Evolutionary conservation across 306 rosid species (phyloP), one percentile per base, ranked within the genome.

Genomic region (Vicia sativa): DNA sequence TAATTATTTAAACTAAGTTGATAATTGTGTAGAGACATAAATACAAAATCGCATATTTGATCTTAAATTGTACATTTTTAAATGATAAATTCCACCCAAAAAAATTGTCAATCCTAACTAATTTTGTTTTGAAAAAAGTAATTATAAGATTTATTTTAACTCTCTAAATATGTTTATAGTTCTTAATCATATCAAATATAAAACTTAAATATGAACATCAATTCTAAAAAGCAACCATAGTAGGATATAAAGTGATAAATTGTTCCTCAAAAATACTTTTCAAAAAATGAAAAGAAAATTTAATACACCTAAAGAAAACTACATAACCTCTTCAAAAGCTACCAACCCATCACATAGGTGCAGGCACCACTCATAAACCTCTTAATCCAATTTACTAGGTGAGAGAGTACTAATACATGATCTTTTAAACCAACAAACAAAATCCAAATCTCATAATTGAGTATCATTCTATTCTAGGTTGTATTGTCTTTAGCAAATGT

Each of bases 401-500:
- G 26, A 49, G 1, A 23, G 18, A n/a, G n/a, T n/a, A n/a, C n/a
- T n/a, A n/a, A n/a, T 13, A 15, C 0, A 39, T 9, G 13, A 21
- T 11, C 13, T 3, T 49, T 49, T 18, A 8, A 3, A 19, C 28
- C 26, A 18, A 16, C 55, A 49, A 16, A 49, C 55, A 48, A 48
- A 54, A 77, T 63, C 62, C 6, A 38, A 70, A 23, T 70, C 44
- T 68, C 80, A 39, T 50, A 16, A 75, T 68, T 28, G 58, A 12
- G 23, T 11, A 21, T 39, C 62, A 46, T 25, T 59, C 19, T 18
- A 10, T 16, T 49, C 26, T 49, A 49, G 55, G 12, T 18, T 49
- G 2, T 21, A 8, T 1, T n/a, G 3, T 67, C 41, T 5, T 79
- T 75, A 86, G 21, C 87, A 83, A 26, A 62, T 67, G 11, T 60